Conservation (phyloP, 352 stramenopile species). For the Globisporangium perplexum region DNA sequence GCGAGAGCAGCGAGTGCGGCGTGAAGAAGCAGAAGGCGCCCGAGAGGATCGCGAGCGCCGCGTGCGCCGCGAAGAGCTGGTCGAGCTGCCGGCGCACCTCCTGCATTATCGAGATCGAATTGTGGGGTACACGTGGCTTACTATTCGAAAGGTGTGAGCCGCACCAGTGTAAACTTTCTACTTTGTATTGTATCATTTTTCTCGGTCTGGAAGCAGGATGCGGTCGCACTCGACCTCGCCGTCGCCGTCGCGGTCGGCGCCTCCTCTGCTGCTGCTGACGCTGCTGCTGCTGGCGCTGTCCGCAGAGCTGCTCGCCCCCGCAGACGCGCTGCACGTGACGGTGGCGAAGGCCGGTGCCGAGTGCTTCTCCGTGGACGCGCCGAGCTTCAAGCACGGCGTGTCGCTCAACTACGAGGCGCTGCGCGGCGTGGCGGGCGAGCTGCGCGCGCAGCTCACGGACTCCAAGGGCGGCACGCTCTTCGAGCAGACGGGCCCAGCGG, state of each 20-base stretch:
- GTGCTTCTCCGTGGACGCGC: slow-evolving; percentile 71
- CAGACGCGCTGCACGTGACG: slow-evolving; percentile 39
- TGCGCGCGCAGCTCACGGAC: slow-evolving; percentile 63
- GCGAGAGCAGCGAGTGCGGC: slow-evolving; percentile 76
- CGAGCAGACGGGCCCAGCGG: slow-evolving; percentile 38
- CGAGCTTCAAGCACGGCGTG: slow-evolving; percentile 74
- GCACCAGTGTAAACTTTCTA: neutral
- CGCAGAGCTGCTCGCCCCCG: slow-evolving; percentile 10
- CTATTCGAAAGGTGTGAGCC: neutral
- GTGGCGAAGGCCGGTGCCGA: slow-evolving; percentile 37
- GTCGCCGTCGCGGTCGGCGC: neutral
- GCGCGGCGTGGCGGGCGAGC: slow-evolving; percentile 58
- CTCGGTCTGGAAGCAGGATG: neutral
- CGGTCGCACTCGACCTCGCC: slow-evolving; percentile 1
- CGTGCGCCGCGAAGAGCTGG: slow-evolving; percentile 73
- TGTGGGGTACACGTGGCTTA: no score
- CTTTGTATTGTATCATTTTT: neutral
- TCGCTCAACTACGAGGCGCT: slow-evolving; percentile 86
- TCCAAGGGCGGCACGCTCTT: slow-evolving; percentile 56
- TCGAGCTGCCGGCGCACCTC: slow-evolving; percentile 73
- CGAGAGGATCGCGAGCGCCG: slow-evolving; percentile 57
- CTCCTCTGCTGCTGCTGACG: neutral
- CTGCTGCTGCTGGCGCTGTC: slow-evolving; percentile 17
- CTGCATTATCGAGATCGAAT: slow-evolving; percentile 27
- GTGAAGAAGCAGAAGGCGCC: slow-evolving; percentile 69